These are phyloP conservation scores for Microbotryomycetes sp. DNA, from an alignment of 1,284 basidiomycete genomes.

Conservation along the genomic window DNA sequence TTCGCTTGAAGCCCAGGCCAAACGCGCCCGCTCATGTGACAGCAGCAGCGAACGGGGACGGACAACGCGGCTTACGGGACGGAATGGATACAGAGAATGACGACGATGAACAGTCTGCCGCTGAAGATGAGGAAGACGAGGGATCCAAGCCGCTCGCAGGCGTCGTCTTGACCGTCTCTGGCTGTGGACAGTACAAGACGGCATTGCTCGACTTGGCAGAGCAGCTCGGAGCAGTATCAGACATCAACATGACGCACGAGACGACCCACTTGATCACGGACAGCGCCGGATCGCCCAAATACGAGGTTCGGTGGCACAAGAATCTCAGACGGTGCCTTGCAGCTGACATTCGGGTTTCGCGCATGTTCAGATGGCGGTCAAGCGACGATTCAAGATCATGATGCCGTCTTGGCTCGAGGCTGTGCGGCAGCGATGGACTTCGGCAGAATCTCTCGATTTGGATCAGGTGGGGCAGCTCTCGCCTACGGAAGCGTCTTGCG, in stretches of 20 bases:
- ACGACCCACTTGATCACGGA: slow-evolving; percentile 71
- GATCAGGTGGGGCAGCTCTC: slow-evolving; percentile 47
- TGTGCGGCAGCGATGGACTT: slow-evolving; percentile 61
- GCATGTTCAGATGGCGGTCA: slow-evolving; percentile 56
- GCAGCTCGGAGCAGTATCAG: slow-evolving; percentile 62
- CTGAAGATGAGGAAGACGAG: slow-evolving; percentile 37
- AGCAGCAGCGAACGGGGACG: slow-evolving; percentile 39
- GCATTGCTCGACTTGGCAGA: slow-evolving; percentile 59
- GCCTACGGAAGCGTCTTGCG: too few relatives aligned
- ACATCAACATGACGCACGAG: slow-evolving; percentile 62
- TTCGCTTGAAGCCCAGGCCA: slow-evolving; percentile 9
- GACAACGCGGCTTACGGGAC: slow-evolving; percentile 48
- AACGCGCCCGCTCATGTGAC: neutral
- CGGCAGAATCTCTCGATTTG: slow-evolving; percentile 64
- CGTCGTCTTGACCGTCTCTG: slow-evolving; percentile 51
- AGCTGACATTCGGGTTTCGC: neutral
- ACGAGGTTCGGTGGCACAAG: slow-evolving; percentile 47
- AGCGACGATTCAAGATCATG: slow-evolving; percentile 65
- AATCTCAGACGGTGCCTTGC: neutral
- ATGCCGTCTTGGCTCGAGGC: slow-evolving; percentile 62
- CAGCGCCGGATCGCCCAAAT: slow-evolving; percentile 66
- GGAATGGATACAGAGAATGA: slow-evolving; percentile 39
- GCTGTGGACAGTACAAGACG: slow-evolving; percentile 8
- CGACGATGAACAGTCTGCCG: slow-evolving; percentile 34
- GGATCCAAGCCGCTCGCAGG: slow-evolving; percentile 53